These are phyloP conservation scores for Benincasa hispida DNA, from an alignment of 306 rosid species.

Conservation along the genomic window DNA sequence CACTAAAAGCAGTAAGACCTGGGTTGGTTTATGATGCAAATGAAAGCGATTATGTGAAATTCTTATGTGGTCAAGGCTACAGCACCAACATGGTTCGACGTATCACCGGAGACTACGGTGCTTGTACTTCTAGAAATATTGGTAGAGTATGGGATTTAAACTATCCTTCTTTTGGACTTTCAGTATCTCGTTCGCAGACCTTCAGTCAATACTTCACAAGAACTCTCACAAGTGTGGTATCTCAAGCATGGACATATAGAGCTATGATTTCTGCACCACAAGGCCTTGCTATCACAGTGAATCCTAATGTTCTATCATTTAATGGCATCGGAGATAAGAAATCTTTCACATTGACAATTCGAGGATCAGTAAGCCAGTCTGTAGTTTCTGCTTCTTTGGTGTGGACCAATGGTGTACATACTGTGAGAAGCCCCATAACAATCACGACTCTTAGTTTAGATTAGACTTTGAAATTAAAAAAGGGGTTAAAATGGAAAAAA, in stretches of 20 bases:
- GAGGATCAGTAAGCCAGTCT: not conserved
- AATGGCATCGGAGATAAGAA: not conserved
- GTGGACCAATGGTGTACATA: not conserved
- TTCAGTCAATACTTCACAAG: constrained; percentile 8
- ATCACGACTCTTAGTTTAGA: not conserved
- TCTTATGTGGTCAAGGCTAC: constrained; percentile 25
- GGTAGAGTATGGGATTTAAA: constrained; percentile 14
- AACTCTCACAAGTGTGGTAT: constrained; percentile 23
- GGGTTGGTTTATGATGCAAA: constrained; percentile 25
- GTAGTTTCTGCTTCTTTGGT: not conserved
- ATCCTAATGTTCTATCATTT: not conserved
- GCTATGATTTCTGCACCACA: not conserved
- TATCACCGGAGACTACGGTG: constrained; percentile 10
- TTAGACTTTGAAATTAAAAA: not conserved
- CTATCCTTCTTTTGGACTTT: constrained; percentile 26
- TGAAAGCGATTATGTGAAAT: constrained; percentile 15
- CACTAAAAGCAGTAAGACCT: constrained; percentile 11
- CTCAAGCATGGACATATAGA: not conserved
- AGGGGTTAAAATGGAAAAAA: not conserved
- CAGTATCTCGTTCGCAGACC: not conserved
- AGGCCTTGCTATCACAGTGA: not conserved
- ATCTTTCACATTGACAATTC: not conserved
- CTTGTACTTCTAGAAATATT: constrained; percentile 1
- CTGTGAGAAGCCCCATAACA: not conserved
- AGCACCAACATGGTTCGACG: not conserved